These are phyloP conservation scores for Entomortierella lignicola DNA, from an alignment of 192 early-diverging fungal genomes.

Conservation along the genomic window DNA sequence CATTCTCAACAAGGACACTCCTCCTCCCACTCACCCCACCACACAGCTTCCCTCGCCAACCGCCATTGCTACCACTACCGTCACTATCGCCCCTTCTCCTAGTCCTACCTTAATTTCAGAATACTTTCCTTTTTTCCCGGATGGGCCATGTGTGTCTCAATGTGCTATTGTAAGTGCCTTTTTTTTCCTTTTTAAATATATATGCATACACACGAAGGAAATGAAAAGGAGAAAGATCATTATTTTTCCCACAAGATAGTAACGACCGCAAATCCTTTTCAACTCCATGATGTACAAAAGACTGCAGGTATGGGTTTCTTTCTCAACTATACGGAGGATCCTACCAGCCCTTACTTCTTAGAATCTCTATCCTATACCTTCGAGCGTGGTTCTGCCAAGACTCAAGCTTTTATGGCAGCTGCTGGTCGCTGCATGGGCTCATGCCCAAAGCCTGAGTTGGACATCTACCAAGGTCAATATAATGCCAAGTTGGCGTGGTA, in stretches of 20 bases:
- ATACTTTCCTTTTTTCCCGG: conserved; percentile 11
- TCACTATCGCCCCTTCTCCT: not conserved
- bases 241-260: too few species aligned
- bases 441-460: conserved; percentile 2
- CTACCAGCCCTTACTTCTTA: conserved; percentile 15
- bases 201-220: too few species aligned
- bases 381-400: conserved; percentile 16
- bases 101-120: not conserved
- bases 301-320: not conserved
- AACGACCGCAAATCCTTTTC: too few species aligned
- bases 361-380: conserved; percentile 26
- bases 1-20: conserved; percentile 7
- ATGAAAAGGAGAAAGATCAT: too few species aligned
- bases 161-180: not conserved
- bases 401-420: conserved; percentile 10
- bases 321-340: not conserved
- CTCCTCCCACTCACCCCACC: conserved; percentile 11
- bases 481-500: conserved; percentile 13
- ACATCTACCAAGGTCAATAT: not conserved
- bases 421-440: conserved; percentile 21
- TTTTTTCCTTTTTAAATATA: conserved; percentile 1
- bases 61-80: not conserved
- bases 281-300: too few species aligned
- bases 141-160: conserved; percentile 14
- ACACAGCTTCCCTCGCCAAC: not conserved